Evolutionary conservation across 202 grass and related monocot genomes (phyloP), one percentile per base, ranked within the genome.

Genomic region (Saccharum hybrid): DNA sequence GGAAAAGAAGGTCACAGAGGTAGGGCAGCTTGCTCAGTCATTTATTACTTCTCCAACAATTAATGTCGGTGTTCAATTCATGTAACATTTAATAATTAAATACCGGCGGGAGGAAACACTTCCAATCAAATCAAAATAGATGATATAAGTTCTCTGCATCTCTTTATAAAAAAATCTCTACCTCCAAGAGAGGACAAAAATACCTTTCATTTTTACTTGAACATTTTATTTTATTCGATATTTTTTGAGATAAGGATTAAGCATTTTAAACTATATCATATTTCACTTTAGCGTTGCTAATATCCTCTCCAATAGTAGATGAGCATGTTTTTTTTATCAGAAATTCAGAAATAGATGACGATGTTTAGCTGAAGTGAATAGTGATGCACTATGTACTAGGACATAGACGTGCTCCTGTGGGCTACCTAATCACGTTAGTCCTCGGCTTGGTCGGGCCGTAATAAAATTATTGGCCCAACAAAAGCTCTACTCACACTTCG

Each of bases 1-100:
- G 80, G 90, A 98, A 65, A 98, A 86, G 72, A 98, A 98, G 69
- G 78, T 93, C 63, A 15, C 19, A 22, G 92, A 94, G 92, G 95
- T 97, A 94, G 36, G 7, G 2, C 40, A 30, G 2, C 7, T 15
- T 64, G 37, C 4, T 34, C 56, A 15, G 12, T 43, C 67, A 22
- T 3, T 21, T 1, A 49, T 49, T 49, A 49, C 3, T 49, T 5
- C 13, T 49, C 46, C 13, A 15, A 15, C 46, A 49, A 49, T 7
- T 7, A 52, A 2, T 52, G 49, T 52, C 1, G 4, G 46, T 49
- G 5, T 51, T 16, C 49, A 67, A 51, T 79, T 48, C 6, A 15
- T 51, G 21, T 11, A 49, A 8, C 12, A 30, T 15, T 16, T 14
- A 37, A 7, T 37, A 64, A 64, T 10, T 42, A 43, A 43, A 46